These are phyloP conservation scores for Neofusicoccum sp. DNA, from an alignment of 2,329 filamentous ascomycete species.

Conservation along the genomic window DNA sequence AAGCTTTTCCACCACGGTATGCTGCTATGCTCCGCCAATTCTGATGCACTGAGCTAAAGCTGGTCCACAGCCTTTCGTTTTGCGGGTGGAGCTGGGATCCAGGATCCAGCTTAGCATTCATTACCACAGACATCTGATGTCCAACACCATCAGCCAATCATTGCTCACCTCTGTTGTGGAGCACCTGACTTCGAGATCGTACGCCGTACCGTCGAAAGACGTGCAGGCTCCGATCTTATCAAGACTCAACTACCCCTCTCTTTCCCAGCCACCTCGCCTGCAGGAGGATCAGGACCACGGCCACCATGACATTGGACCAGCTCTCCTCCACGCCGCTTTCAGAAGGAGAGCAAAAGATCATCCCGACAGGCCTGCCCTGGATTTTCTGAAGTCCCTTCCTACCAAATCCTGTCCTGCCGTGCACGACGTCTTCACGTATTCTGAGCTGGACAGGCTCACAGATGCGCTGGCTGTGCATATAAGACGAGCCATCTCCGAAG, in stretches of 20 bases:
- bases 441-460: slow-evolving; percentile 18
- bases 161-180: slow-evolving; percentile 2
- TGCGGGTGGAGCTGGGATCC: slow-evolving; percentile 15
- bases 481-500: neutral
- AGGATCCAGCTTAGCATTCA: slow-evolving; percentile 5
- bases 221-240: neutral
- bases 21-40: neutral
- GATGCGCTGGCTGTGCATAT: slow-evolving; percentile 7
- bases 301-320: neutral
- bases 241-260: slow-evolving; percentile 15
- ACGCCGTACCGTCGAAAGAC: neutral
- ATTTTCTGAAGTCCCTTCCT: slow-evolving; percentile 12
- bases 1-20: slow-evolving; percentile 8
- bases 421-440: slow-evolving; percentile 13
- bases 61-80: slow-evolving; percentile 10
- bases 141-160: slow-evolving; percentile 3
- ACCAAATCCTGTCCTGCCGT: neutral
- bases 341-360: slow-evolving; percentile 5
- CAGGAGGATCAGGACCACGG: neutral
- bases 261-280: slow-evolving; percentile 13
- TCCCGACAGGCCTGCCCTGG: slow-evolving; percentile 13
- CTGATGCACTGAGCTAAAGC: neutral
- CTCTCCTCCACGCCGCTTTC: slow-evolving; percentile 13
- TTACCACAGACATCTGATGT: slow-evolving; percentile 11
- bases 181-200: neutral